phyloP scores from a whole-genome alignment of 2,329 filamentous ascomycete species.

The Aspergillus hortae region DNA sequence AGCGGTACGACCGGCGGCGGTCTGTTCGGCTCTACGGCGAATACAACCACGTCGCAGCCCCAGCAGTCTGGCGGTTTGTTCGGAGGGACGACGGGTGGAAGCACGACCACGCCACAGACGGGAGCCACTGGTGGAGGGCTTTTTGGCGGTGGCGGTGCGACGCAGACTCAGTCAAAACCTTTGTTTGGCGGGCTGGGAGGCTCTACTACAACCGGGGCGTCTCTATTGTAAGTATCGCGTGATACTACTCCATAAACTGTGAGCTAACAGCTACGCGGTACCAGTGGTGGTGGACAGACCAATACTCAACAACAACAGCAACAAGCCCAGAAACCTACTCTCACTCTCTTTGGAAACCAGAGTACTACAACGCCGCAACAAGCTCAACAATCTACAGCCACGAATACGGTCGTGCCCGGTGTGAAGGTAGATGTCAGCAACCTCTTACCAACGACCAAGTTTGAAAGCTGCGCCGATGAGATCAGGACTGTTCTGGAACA shows the following conservation, averaged over 20 bases:
- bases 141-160: constrained; percentile 29
- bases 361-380: constrained; percentile 26
- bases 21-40: constrained; percentile 24
- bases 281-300: constrained; percentile 22
- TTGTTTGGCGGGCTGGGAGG: constrained; percentile 30
- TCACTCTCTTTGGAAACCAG: constrained; percentile 38
- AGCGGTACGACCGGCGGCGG: constrained; percentile 21
- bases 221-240: constrained; percentile 32
- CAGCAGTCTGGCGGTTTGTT: constrained; percentile 25
- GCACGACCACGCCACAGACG: constrained; percentile 19
- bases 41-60: constrained; percentile 26
- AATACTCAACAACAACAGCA: constrained; percentile 30
- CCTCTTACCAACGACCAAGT: constrained; percentile 82
- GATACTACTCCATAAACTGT: neutral
- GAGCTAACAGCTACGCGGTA: neutral
- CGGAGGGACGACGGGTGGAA: constrained; percentile 13
- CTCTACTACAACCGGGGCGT: constrained; percentile 24
- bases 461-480: constrained; percentile 81
- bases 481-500: constrained; percentile 73
- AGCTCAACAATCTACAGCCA: constrained; percentile 31
- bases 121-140: constrained; percentile 29
- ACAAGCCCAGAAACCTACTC: constrained; percentile 47
- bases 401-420: constrained; percentile 54
- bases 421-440: constrained; percentile 76
- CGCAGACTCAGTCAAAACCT: constrained; percentile 34